phyloP scores from a whole-genome alignment of 163 green algal genomes.

The Chlorella variabilis region DNA sequence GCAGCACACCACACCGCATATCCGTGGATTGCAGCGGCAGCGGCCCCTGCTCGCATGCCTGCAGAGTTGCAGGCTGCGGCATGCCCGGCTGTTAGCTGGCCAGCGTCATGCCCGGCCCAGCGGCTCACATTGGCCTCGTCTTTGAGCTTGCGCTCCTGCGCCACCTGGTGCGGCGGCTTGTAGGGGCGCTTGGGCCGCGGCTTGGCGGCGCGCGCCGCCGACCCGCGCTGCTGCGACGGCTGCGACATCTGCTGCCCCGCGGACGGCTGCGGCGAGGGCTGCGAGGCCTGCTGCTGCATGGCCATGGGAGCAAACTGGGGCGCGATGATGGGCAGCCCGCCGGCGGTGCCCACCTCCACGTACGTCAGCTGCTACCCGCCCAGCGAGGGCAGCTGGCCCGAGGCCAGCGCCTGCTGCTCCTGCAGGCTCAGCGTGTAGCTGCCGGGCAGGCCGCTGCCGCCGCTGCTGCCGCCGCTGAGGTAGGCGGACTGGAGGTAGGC shows the following conservation, averaged over 20 bases:
- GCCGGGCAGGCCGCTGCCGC: neutral
- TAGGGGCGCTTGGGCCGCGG: conserved; percentile 6
- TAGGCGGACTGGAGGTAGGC: neutral
- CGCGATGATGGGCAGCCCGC: neutral
- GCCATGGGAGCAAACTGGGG: neutral
- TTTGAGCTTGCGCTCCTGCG: conserved; percentile 19
- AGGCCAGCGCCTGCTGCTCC: neutral
- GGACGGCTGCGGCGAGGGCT: neutral
- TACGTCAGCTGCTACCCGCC: neutral
- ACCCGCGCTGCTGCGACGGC: neutral
- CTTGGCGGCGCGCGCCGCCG: neutral
- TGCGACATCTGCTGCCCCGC: no score
- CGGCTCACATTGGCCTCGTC: conserved; percentile 19
- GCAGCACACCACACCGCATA: no score
- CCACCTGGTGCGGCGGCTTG: conserved; percentile 15
- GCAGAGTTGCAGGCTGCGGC: no score
- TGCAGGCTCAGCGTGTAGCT: conserved; percentile 11
- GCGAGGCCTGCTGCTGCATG: neutral
- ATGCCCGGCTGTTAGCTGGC: no score
- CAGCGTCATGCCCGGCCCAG: no score
- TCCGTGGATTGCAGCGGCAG: no score
- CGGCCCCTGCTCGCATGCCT: no score
- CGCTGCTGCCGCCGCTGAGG: neutral
- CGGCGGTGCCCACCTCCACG: neutral
- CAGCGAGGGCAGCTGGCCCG: neutral